Conservation (phyloP, 768 basidiomycete genomes). For the Suillus ampliporus region DNA sequence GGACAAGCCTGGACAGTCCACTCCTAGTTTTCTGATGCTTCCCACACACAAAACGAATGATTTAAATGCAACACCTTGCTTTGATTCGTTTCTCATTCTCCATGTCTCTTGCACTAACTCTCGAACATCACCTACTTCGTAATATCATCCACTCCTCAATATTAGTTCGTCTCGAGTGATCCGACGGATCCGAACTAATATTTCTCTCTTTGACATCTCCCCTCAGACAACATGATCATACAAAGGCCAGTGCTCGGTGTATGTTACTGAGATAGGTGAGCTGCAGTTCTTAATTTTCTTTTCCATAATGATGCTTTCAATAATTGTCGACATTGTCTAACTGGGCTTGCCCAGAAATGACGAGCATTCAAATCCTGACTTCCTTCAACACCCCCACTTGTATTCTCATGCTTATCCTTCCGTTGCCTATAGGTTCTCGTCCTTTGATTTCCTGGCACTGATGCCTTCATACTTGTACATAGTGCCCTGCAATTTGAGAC, state of each 20-base stretch:
- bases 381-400: slow-evolving; percentile 15
- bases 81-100: too few relatives aligned
- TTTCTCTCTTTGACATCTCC: too few relatives aligned
- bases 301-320: slow-evolving; percentile 56
- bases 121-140: too few relatives aligned
- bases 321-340: slow-evolving; percentile 95
- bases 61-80: too few relatives aligned
- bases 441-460: slow-evolving; percentile 15
- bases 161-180: too few relatives aligned
- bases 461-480: slow-evolving; percentile 30
- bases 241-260: background rate
- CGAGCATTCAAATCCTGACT: slow-evolving; percentile 45
- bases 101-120: too few relatives aligned
- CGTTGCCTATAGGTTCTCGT: slow-evolving; percentile 21
- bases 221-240: too few relatives aligned
- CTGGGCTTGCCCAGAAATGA: slow-evolving; percentile 54
- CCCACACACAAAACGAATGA: too few relatives aligned
- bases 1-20: too few relatives aligned
- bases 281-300: slow-evolving; percentile 25
- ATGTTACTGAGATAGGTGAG: slow-evolving; percentile 8
- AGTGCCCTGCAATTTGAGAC: slow-evolving; percentile 56
- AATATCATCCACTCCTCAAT: too few relatives aligned
- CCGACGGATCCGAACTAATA: too few relatives aligned
- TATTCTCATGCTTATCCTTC: slow-evolving; percentile 35
- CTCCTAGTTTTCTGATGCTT: too few relatives aligned